Conservation (phyloP, 2,329 filamentous ascomycete species). For the Stagonosporopsis tanaceti region DNA sequence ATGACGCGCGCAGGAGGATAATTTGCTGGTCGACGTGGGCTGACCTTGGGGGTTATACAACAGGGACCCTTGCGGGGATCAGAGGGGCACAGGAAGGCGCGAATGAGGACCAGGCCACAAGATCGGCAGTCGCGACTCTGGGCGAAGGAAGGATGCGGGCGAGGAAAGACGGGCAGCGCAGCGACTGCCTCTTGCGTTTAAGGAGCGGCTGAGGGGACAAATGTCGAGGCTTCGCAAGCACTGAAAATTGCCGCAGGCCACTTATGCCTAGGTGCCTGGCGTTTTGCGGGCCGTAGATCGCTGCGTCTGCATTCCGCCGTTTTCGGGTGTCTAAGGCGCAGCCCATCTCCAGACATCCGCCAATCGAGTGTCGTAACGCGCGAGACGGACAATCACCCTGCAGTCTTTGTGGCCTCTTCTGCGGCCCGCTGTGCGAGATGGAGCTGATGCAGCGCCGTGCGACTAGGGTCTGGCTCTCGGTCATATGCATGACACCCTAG, state of each 20-base stretch:
- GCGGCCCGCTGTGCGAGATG: slow-evolving; percentile 6
- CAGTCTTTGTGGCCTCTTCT: slow-evolving; percentile 1
- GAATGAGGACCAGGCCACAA: slow-evolving; percentile 8
- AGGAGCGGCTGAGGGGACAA: slow-evolving; percentile 6
- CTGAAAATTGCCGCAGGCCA: slow-evolving; percentile 13
- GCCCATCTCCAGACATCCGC: slow-evolving; percentile 5
- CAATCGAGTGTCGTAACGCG: slow-evolving; percentile 2
- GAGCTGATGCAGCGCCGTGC: slow-evolving; percentile 8
- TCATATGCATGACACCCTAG: slow-evolving; percentile 3
- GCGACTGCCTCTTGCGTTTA: slow-evolving; percentile 12
- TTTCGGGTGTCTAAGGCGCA: slow-evolving; percentile 15
- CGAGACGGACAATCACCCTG: background rate
- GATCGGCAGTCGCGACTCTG: slow-evolving; percentile 16
- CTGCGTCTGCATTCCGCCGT: slow-evolving; percentile 19
- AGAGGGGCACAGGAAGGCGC: slow-evolving; percentile 15
- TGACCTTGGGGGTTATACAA: slow-evolving; percentile 10
- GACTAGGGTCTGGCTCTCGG: slow-evolving; percentile 4
- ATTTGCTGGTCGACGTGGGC: slow-evolving; percentile 19
- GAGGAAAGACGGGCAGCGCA: slow-evolving; percentile 7
- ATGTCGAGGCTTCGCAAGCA: slow-evolving; percentile 5
- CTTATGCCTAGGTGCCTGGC: slow-evolving; percentile 16
- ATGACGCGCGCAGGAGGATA: slow-evolving; percentile 17
- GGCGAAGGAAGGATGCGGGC: background rate
- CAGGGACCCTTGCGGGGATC: slow-evolving; percentile 17
- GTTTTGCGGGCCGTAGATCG: slow-evolving; percentile 19